Evolutionary conservation across 306 rosid genomes (phyloP), one percentile per base, ranked within the genome.

Genomic region (Fragaria ananassa): DNA sequence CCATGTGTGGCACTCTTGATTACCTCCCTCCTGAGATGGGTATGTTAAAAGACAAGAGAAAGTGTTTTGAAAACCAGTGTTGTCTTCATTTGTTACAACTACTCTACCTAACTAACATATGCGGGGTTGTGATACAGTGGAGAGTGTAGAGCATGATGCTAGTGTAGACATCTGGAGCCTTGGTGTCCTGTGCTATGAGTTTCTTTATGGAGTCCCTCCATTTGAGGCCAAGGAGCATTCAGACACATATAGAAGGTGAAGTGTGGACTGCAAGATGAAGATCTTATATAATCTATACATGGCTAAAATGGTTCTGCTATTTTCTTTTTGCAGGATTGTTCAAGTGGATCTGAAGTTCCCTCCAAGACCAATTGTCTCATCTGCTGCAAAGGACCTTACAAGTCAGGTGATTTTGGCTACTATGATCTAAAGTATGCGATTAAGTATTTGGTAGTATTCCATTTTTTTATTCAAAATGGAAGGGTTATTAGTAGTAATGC

Each of bases 11-110:
- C 53, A 96, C 99, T 4, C 87, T 96, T 81, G 99, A 96, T 81
- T 96, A 96, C 86, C 97, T 96, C 49, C 98, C 99, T 46, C 99
- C 99, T 21, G 99, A 96, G 87, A 96, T 96, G 99, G 99, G 99
- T 96, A 89, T 71, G 88, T 76, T 44, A 37, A 62, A 41, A 23
- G 5, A 34, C n/a, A 44, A n/a, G 10, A 7, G 54, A 49, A 6
- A 19, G 17, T 46, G 35, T 60, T 8, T 68, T 74, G 34, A 2
- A 19, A 29, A 12, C 50, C 50, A 13, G 25, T 53, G 25, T 25
- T n/a, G 45, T n/a, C 17, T 70, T 34, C 14, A 34, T 49, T 19
- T 51, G 45, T 31, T 19, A 10, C n/a, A 3, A 37, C 21, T 34
- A 27, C 18, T 6, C 12, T 54, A 72, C 14, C 66, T 27, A 17